Evolutionary conservation across 2,329 filamentous ascomycete genomes (phyloP).

Genomic region (Hypoxylon sp.): DNA sequence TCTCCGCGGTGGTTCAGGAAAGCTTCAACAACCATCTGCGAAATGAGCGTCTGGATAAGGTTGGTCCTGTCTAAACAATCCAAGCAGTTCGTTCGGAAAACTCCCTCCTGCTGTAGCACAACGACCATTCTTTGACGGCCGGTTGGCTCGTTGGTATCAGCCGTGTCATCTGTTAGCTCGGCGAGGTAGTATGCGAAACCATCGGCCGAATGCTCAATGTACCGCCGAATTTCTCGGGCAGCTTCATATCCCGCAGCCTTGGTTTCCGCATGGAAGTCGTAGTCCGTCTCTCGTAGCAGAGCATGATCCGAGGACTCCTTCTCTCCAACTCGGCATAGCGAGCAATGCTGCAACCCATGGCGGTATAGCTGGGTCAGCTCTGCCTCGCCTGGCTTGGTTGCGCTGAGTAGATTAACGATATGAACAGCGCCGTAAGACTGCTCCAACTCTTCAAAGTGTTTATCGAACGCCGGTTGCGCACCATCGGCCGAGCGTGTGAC

Average conservation of each 20-base stretch:
- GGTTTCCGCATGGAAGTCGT: slow-evolving; percentile 96
- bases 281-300: slow-evolving; percentile 82
- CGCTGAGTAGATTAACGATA: slow-evolving; percentile 92
- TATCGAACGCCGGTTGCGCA: slow-evolving; percentile 93
- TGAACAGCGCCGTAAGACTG: slow-evolving; percentile 89
- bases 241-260: slow-evolving; percentile 89
- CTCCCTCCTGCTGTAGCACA: slow-evolving; percentile 89
- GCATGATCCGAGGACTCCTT: slow-evolving; percentile 71
- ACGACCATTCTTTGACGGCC: slow-evolving; percentile 63
- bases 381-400: slow-evolving; percentile 83
- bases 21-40: slow-evolving; percentile 87
- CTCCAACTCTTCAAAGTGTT: slow-evolving; percentile 89
- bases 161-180: slow-evolving; percentile 69
- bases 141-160: slow-evolving; percentile 50
- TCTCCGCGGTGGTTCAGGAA: slow-evolving; percentile 80
- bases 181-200: slow-evolving; percentile 93
- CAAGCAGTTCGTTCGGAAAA: slow-evolving; percentile 94
- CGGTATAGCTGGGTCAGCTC: slow-evolving; percentile 84
- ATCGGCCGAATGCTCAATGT: slow-evolving; percentile 81
- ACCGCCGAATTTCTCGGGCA: slow-evolving; percentile 80
- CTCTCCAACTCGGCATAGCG: slow-evolving; percentile 68
- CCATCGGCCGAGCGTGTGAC: slow-evolving; percentile 89
- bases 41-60: slow-evolving; percentile 93
- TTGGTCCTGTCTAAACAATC: slow-evolving; percentile 97
- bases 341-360: slow-evolving; percentile 76